Conservation (phyloP, 2,329 filamentous ascomycete species). For the Aspergillus arachidicola region DNA sequence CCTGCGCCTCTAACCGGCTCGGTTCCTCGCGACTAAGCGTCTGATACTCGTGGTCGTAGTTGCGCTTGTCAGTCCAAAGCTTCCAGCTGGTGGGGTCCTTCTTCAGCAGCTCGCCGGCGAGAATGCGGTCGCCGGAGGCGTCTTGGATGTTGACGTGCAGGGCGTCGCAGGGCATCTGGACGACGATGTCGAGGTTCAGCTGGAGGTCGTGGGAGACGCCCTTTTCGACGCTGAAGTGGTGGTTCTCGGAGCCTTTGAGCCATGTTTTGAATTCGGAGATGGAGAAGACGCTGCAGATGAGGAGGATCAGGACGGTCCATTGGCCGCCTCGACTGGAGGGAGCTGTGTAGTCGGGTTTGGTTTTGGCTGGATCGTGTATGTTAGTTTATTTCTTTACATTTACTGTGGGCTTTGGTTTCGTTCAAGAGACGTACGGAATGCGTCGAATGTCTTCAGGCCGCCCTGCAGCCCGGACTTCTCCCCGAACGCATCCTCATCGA, state of each 20-base stretch:
- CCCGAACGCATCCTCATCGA: slow-evolving; percentile 80
- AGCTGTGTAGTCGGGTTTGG: slow-evolving; percentile 89
- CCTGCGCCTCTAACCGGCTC: slow-evolving; percentile 48
- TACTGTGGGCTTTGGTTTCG: background rate
- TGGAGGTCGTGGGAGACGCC: slow-evolving; percentile 84
- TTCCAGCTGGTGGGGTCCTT: slow-evolving; percentile 79
- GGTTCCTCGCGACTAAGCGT: slow-evolving; percentile 66
- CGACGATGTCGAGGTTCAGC: slow-evolving; percentile 92
- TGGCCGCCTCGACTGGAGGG: slow-evolving; percentile 84
- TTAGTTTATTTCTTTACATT: slow-evolving; percentile 6
- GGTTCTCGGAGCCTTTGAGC: slow-evolving; percentile 81
- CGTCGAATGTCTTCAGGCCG: slow-evolving; percentile 83
- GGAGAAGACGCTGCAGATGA: slow-evolving; percentile 74
- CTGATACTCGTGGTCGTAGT: slow-evolving; percentile 58
- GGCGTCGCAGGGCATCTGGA: slow-evolving; percentile 83
- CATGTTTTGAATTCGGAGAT: slow-evolving; percentile 78
- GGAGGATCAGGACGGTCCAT: slow-evolving; percentile 82
- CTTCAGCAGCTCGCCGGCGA: slow-evolving; percentile 73
- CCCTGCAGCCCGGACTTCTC: slow-evolving; percentile 63
- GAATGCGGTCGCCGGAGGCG: slow-evolving; percentile 85
- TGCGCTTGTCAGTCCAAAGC: slow-evolving; percentile 76
- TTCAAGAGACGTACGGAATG: slow-evolving; percentile 73
- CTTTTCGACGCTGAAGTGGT: slow-evolving; percentile 93
- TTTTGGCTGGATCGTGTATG: slow-evolving; percentile 68
- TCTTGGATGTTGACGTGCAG: slow-evolving; percentile 98